Conservation (phyloP, 768 basidiomycete species). For the Leccinum arenicola region DNA sequence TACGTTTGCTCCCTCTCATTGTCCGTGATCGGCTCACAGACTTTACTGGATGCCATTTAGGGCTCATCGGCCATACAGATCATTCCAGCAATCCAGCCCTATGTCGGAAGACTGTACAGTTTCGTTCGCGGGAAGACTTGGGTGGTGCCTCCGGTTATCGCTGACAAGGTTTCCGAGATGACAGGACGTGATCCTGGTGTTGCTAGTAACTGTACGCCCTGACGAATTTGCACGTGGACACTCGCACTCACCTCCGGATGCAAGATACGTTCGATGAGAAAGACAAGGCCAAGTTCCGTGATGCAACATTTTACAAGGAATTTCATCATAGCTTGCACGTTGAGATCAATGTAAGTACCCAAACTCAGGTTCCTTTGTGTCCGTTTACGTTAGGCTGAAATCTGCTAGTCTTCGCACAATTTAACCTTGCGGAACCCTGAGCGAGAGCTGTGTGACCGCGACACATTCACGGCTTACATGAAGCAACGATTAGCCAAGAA, state of each 20-base stretch:
- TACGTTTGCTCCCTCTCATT: slow-evolving; percentile 19
- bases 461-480: slow-evolving; percentile 46
- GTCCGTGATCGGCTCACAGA: neutral
- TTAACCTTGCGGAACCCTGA: slow-evolving; percentile 40
- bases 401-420: slow-evolving; percentile 31
- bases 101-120: slow-evolving; percentile 46
- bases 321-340: slow-evolving; percentile 49
- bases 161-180: slow-evolving; percentile 39
- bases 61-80: slow-evolving; percentile 64
- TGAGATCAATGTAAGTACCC: slow-evolving; percentile 37
- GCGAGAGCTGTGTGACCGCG: slow-evolving; percentile 30
- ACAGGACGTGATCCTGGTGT: slow-evolving; percentile 34
- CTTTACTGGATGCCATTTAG: slow-evolving; percentile 26
- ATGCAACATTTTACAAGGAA: slow-evolving; percentile 44
- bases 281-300: slow-evolving; percentile 48
- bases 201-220: slow-evolving; percentile 39
- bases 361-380: neutral
- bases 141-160: slow-evolving; percentile 47
- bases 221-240: neutral
- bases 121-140: slow-evolving; percentile 62
- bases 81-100: slow-evolving; percentile 54
- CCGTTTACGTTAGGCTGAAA: neutral
- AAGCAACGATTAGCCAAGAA: slow-evolving; percentile 48
- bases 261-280: slow-evolving; percentile 42
- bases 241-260: neutral